Conservation (phyloP, 2,329 filamentous ascomycete species). For the Claviceps capensis region DNA sequence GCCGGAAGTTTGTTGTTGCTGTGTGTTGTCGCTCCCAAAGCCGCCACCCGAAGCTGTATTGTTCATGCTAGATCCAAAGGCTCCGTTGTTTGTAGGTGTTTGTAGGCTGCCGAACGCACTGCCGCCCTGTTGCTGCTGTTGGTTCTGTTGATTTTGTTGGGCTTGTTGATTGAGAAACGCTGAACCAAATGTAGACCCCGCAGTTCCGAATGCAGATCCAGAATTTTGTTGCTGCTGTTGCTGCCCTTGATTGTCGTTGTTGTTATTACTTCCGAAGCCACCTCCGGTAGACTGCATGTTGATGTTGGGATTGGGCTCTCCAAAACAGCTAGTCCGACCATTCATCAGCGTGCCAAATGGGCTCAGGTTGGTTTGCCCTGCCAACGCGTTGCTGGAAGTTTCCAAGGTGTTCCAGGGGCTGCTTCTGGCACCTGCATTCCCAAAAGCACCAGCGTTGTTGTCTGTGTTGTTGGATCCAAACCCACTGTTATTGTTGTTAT, state of each 20-base stretch:
- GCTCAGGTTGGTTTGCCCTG: conserved; percentile 9
- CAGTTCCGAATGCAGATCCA: conserved; percentile 8
- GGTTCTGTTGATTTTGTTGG: conserved; percentile 14
- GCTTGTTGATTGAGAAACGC: conserved; percentile 23
- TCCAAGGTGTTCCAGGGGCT: conserved; percentile 27
- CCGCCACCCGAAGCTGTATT: conserved; percentile 22
- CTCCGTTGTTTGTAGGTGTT: conserved; percentile 19
- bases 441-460: conserved; percentile 26
- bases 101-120: conserved; percentile 34
- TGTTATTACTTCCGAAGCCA: conserved; percentile 3
- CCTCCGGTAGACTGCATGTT: conserved; percentile 15
- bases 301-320: conserved; percentile 12
- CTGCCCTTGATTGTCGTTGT: conserved; percentile 16
- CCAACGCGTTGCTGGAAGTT: conserved; percentile 21
- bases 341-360: conserved; percentile 22
- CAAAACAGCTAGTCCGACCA: conserved; percentile 27
- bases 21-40: conserved; percentile 29
- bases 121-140: conserved; percentile 17
- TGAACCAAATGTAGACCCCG: conserved; percentile 15
- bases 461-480: conserved; percentile 19
- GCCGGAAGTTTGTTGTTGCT: conserved; percentile 23
- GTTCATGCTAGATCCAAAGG: conserved; percentile 20
- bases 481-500: conserved; percentile 13
- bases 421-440: conserved; percentile 23
- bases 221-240: conserved; percentile 15